Percentiles rank a stretch among this genome's conserved stretches.
Evolutionary conservation across 129 eudicot species (phyloP).

Genomic region (Glebionis coronaria): DNA sequence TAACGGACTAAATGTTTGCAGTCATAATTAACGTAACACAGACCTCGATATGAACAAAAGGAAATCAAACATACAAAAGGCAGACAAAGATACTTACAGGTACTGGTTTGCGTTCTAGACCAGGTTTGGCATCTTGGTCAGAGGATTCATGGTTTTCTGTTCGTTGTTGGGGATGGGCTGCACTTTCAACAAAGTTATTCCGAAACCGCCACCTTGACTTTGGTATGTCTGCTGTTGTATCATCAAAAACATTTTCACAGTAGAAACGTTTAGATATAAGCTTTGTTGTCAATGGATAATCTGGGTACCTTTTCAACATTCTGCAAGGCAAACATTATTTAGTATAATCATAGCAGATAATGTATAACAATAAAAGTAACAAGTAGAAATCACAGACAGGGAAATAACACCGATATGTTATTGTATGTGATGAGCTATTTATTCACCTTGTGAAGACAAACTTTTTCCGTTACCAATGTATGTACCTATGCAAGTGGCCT

Average conservation of each 20-base stretch:
- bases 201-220: conserved; percentile 69
- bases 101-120: conserved; percentile 32
- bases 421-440: too few relatives aligned
- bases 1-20: too few relatives aligned
- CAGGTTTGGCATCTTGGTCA: conserved; percentile 30
- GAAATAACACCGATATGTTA: background rate
- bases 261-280: conserved; percentile 70
- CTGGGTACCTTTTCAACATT: conserved; percentile 54
- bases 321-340: conserved; percentile 36
- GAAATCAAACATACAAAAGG: background rate
- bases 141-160: conserved; percentile 21
- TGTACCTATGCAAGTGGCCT: too few relatives aligned
- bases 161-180: conserved; percentile 30
- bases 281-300: conserved; percentile 45
- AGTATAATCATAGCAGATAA: background rate
- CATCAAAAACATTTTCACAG: conserved; percentile 70
- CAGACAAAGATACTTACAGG: conserved; percentile 39
- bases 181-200: conserved; percentile 38
- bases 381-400: conserved; percentile 3
- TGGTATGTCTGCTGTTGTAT: conserved; percentile 55
- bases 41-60: background rate
- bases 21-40: background rate
- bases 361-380: background rate
- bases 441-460: too few relatives aligned
- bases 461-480: too few relatives aligned